These are phyloP conservation scores for Pseudogymnoascus sp. DNA, from an alignment of 2,329 filamentous ascomycete genomes.

Conservation along the genomic window DNA sequence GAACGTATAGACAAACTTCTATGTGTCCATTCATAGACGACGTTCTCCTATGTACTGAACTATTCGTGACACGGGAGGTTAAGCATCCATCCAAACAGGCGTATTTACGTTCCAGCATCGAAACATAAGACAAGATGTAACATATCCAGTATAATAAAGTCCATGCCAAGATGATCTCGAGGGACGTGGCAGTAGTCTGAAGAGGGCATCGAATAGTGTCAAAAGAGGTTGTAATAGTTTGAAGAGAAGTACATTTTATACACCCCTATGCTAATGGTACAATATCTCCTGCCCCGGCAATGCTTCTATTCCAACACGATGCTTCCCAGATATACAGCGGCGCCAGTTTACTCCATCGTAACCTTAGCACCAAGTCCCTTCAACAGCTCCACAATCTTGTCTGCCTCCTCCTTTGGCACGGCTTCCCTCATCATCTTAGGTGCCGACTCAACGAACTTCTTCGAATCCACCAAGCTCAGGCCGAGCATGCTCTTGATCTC, in stretches of 20 bases:
- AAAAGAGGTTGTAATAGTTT: not conserved
- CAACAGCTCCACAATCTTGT: conserved; percentile 94
- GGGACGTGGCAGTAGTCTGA: not conserved
- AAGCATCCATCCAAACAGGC: not conserved
- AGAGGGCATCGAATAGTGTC: not conserved
- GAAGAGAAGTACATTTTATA: conserved; percentile 25
- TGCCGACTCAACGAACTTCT: conserved; percentile 99
- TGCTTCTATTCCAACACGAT: conserved; percentile 14
- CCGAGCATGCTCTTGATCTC: conserved; percentile 96
- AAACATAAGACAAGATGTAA: no score
- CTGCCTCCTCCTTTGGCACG: conserved; percentile 95
- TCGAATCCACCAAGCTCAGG: conserved; percentile 93
- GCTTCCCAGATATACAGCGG: conserved; percentile 4
- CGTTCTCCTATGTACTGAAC: not conserved
- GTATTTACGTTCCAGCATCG: not conserved
- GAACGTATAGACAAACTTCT: not conserved
- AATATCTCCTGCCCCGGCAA: conserved; percentile 19
- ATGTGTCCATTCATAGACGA: not conserved
- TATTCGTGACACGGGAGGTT: not conserved
- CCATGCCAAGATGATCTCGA: not conserved
- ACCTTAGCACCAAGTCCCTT: conserved; percentile 89
- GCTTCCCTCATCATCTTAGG: conserved; percentile 99
- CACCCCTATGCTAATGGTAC: conserved; percentile 30
- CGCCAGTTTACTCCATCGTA: conserved; percentile 58
- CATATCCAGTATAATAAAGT: no score